A percentile compares a stretch with the other conserved stretches of the same genome.
These are phyloP conservation scores for Leishmania tarentolae DNA, from an alignment of 208 protist species.

Conservation along the genomic window DNA sequence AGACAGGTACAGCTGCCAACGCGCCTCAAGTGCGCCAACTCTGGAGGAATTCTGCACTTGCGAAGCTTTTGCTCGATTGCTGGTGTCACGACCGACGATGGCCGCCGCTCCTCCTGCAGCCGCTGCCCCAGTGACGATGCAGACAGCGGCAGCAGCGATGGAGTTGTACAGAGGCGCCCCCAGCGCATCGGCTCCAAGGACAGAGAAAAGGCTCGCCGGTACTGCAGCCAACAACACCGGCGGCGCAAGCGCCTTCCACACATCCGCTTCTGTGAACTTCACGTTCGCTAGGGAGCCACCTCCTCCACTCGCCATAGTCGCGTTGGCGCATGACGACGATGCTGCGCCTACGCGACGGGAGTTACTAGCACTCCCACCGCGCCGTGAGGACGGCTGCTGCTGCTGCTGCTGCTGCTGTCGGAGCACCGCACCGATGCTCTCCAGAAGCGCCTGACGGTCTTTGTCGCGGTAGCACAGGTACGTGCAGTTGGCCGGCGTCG, in stretches of 20 bases:
- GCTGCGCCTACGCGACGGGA: constrained; percentile 1
- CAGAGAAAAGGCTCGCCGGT: constrained; percentile 45
- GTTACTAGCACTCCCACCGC: constrained; percentile 11
- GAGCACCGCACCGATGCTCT: constrained; percentile 25
- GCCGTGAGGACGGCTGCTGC: constrained; percentile 24
- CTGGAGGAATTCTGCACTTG: constrained; percentile 1
- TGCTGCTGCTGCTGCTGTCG: constrained; percentile 32
- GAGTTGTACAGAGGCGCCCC: constrained; percentile 71
- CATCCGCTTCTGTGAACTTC: constrained; percentile 42
- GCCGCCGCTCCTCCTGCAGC: neutral
- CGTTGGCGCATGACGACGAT: neutral
- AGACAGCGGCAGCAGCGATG: constrained; percentile 60
- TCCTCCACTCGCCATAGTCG: neutral
- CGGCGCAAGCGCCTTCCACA: constrained; percentile 63
- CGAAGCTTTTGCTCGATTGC: neutral
- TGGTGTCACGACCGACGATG: neutral
- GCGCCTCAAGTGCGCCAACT: neutral
- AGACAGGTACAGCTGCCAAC: constrained; percentile 48
- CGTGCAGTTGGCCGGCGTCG: constrained; percentile 55
- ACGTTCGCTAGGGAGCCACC: constrained; percentile 3
- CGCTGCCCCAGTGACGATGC: constrained; percentile 3
- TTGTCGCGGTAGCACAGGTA: constrained; percentile 80
- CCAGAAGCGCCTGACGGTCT: constrained; percentile 31
- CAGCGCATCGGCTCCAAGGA: constrained; percentile 39
- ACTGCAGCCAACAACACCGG: constrained; percentile 63